Evolutionary conservation across 129 eudicot species (phyloP).

Genomic region (Arctium minus): DNA sequence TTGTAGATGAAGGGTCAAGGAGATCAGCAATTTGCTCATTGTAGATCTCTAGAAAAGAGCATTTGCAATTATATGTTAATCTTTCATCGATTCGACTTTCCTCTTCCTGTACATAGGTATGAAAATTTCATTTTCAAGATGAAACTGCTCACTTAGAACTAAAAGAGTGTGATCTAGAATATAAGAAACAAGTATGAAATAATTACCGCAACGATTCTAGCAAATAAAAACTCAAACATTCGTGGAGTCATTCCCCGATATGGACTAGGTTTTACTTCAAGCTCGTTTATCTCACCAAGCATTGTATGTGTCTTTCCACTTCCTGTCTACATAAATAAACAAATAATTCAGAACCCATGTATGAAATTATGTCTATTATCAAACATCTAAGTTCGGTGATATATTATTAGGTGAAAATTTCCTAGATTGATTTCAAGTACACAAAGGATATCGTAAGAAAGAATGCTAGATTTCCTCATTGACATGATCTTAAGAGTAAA

Average conservation of each 20-base stretch:
- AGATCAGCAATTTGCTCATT: constrained; percentile 96
- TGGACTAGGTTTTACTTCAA: constrained; percentile 68
- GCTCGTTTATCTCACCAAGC: constrained; percentile 88
- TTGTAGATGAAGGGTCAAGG: constrained; percentile 90
- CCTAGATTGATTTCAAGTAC: not conserved
- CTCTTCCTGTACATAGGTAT: constrained; percentile 58
- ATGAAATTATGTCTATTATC: not conserved
- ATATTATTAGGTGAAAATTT: not conserved
- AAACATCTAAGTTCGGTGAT: not conserved
- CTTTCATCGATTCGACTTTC: constrained; percentile 91
- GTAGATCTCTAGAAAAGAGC: constrained; percentile 93
- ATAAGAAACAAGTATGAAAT: constrained; percentile 1
- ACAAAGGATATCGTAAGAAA: not conserved
- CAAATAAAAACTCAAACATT: constrained; percentile 90
- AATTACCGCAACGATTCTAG: constrained; percentile 82
- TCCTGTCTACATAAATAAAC: constrained; percentile 64
- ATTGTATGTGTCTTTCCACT: constrained; percentile 96
- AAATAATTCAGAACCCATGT: constrained; percentile 1
- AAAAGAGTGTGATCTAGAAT: not conserved
- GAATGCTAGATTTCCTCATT: not conserved
- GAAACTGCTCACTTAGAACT: not conserved
- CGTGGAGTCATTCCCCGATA: constrained; percentile 98
- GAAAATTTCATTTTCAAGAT: not conserved
- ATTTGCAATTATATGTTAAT: constrained; percentile 74
- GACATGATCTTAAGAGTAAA: not conserved